phyloP scores from a whole-genome alignment of 1,284 basidiomycete species.

The Puccinia horiana region DNA sequence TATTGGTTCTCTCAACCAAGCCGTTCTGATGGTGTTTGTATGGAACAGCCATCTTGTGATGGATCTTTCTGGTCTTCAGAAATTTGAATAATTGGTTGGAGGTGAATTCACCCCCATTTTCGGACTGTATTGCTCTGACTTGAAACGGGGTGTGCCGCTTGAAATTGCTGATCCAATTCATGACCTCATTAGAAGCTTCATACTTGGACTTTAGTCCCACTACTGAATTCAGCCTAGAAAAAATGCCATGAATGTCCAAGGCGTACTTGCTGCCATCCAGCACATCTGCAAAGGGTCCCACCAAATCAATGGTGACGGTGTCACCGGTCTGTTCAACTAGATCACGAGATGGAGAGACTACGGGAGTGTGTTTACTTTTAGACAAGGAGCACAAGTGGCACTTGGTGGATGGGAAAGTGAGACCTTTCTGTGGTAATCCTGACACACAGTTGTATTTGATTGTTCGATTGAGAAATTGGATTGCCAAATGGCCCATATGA shows the following conservation, averaged over 20 bases:
- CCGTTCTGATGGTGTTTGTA: constrained; percentile 36
- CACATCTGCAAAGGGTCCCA: not conserved
- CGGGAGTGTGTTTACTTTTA: not conserved
- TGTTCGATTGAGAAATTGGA: not conserved
- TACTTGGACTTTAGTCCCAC: not conserved
- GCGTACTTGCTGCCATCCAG: not conserved
- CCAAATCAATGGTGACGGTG: not conserved
- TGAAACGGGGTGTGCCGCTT: not conserved
- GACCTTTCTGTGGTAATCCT: not conserved
- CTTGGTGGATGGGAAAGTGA: not conserved
- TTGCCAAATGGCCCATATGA: not conserved
- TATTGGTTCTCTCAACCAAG: not conserved
- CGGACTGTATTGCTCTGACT: not conserved
- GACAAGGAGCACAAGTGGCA: not conserved
- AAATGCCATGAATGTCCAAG: not conserved
- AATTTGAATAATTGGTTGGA: not conserved
- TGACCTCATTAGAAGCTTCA: not conserved
- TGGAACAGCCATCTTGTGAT: constrained; percentile 10
- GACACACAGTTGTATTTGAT: not conserved
- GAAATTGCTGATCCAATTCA: not conserved
- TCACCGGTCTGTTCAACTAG: not conserved
- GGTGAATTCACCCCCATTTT: not conserved
- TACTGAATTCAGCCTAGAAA: not conserved
- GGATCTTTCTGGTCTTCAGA: not conserved
- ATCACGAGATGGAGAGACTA: not conserved